Conservation (phyloP, 1,284 basidiomycete genomes). For the Ganoderma sp. region DNA sequence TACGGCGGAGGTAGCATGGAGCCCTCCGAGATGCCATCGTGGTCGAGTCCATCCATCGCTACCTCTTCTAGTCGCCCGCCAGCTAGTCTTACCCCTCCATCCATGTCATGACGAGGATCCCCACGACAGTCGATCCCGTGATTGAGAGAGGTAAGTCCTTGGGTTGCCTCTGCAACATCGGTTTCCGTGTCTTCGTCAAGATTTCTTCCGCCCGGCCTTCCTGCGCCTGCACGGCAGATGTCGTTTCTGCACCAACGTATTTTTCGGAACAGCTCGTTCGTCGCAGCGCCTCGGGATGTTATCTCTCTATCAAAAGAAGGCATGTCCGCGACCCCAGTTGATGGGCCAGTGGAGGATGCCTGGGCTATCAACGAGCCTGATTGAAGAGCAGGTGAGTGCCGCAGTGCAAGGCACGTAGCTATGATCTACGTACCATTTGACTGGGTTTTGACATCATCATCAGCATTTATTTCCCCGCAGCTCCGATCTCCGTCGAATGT, state of each 20-base stretch:
- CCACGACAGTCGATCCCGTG: not conserved
- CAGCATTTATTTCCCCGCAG: too few species aligned
- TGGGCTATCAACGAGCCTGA: too few species aligned
- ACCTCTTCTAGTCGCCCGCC: not conserved
- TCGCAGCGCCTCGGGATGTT: not conserved
- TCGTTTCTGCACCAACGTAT: too few species aligned
- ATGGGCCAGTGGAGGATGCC: too few species aligned
- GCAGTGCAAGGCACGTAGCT: too few species aligned
- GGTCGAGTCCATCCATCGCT: not conserved
- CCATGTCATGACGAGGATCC: not conserved
- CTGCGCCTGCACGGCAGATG: not conserved
- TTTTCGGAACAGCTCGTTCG: not conserved
- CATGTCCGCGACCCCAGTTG: too few species aligned
- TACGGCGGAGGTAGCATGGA: not conserved
- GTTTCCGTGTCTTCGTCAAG: not conserved
- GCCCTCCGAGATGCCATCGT: not conserved
- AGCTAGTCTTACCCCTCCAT: not conserved
- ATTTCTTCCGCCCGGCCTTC: not conserved
- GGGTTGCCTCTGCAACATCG: not conserved
- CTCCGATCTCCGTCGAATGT: too few species aligned
- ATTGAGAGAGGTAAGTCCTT: not conserved
- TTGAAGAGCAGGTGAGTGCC: too few species aligned
- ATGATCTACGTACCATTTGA: too few species aligned
- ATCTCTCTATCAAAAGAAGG: too few species aligned
- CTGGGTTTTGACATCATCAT: too few species aligned